Evolutionary conservation across 202 grass and related monocot genomes (phyloP).

Genomic region (Bolboschoenoplectus hybrid): DNA sequence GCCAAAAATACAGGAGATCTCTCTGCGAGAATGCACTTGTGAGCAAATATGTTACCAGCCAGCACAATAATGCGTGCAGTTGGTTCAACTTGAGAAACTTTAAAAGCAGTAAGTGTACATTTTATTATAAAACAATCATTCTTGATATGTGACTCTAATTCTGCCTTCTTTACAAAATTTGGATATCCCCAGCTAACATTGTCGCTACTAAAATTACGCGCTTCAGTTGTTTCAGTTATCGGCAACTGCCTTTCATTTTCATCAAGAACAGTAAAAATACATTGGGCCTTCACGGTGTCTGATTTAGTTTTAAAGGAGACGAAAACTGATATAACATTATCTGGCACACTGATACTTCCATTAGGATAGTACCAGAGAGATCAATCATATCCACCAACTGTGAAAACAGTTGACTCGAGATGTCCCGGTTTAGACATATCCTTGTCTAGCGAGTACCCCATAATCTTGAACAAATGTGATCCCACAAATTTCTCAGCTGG

Average conservation of each 20-base stretch:
- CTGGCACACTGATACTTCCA: no score
- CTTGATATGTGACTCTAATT: background rate
- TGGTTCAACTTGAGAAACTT: slow-evolving; percentile 22
- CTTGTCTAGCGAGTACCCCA: background rate
- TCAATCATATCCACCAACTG: no score
- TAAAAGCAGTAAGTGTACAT: background rate
- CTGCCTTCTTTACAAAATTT: background rate
- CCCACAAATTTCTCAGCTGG: background rate
- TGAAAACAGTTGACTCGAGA: no score
- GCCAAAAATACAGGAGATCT: slow-evolving; percentile 33
- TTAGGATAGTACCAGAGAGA: no score
- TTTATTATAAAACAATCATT: slow-evolving; percentile 11
- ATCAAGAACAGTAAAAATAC: background rate
- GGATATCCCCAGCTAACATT: background rate
- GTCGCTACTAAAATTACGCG: no score
- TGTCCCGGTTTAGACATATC: background rate
- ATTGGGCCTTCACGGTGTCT: no score
- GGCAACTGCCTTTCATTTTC: background rate
- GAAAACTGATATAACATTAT: no score
- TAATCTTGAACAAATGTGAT: background rate
- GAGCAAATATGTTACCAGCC: background rate
- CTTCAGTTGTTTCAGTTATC: no score
- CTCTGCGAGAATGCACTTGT: slow-evolving; percentile 14
- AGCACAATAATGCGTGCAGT: no score
- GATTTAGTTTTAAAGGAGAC: no score